Conservation (phyloP, 495 filamentous ascomycete species). For the Trichodelitschia bisporula region DNA sequence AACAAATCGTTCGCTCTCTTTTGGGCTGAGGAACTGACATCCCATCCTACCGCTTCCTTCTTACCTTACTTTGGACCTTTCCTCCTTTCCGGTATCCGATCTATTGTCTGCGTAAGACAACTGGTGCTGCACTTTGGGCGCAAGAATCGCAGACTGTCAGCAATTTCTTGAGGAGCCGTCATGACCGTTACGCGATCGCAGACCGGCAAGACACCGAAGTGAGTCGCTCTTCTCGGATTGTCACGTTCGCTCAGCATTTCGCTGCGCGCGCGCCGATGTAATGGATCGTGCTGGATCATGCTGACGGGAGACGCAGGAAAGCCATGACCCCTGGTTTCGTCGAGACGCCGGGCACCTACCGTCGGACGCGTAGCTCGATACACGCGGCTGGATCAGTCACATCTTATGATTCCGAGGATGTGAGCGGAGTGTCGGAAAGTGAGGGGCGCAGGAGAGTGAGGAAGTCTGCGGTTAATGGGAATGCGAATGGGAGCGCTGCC, state of each 20-base stretch:
- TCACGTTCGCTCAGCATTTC: background rate
- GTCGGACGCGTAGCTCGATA: conserved; percentile 13
- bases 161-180: too few species aligned
- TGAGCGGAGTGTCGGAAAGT: conserved; percentile 5
- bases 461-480: conserved; percentile 3
- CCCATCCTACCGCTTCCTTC: too few species aligned
- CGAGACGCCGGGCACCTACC: conserved; percentile 17
- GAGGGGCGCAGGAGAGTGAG: conserved; percentile 2
- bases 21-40: too few species aligned
- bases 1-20: too few species aligned
- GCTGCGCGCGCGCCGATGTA: conserved; percentile 1
- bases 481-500: conserved; percentile 4
- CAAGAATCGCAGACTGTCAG: too few species aligned
- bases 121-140: too few species aligned
- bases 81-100: too few species aligned
- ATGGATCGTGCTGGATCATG: background rate
- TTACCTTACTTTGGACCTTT: too few species aligned
- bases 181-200: conserved; percentile 13
- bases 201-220: conserved; percentile 20
- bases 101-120: too few species aligned
- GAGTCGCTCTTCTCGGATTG: conserved; percentile 3
- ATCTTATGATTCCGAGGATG: conserved; percentile 7
- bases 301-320: conserved; percentile 8
- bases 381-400: conserved; percentile 2
- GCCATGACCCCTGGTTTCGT: conserved; percentile 18